Conservation (phyloP, 2,329 filamentous ascomycete species). For the Colletotrichum aenigma region DNA sequence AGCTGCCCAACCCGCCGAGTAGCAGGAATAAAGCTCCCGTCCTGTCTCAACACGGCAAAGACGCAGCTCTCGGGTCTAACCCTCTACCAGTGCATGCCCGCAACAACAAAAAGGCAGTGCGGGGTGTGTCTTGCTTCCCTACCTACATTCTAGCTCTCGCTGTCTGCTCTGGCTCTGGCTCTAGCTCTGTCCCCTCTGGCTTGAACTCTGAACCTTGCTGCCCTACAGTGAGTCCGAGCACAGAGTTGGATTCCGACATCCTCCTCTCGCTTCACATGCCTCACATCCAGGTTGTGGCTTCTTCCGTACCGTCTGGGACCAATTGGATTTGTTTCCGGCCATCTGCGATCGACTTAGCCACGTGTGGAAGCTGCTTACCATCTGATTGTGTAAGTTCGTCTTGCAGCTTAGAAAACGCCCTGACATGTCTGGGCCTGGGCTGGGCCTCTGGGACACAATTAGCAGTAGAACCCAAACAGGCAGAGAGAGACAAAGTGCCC, state of each 20-base stretch:
- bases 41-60: neutral
- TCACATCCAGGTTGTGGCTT: neutral
- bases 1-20: neutral
- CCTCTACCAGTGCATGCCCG: neutral
- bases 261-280: neutral
- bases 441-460: neutral
- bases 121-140: neutral
- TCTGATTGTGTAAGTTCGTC: neutral
- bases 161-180: neutral
- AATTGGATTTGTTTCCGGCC: neutral
- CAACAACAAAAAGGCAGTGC: neutral
- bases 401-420: neutral
- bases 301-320: neutral
- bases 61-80: neutral
- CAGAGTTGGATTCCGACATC: neutral
- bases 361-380: neutral
- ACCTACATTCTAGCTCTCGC: neutral
- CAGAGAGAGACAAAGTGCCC: neutral
- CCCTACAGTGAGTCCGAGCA: constrained; percentile 3
- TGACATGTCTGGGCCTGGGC: neutral
- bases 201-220: neutral
- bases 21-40: neutral
- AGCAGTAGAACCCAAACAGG: neutral
- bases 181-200: neutral
- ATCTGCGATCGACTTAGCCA: neutral